A percentile compares a stretch with the other conserved stretches of the same genome.
These are phyloP conservation scores for Blumeria hordei DNA, from an alignment of 2,329 filamentous ascomycete species.

Conservation along the genomic window DNA sequence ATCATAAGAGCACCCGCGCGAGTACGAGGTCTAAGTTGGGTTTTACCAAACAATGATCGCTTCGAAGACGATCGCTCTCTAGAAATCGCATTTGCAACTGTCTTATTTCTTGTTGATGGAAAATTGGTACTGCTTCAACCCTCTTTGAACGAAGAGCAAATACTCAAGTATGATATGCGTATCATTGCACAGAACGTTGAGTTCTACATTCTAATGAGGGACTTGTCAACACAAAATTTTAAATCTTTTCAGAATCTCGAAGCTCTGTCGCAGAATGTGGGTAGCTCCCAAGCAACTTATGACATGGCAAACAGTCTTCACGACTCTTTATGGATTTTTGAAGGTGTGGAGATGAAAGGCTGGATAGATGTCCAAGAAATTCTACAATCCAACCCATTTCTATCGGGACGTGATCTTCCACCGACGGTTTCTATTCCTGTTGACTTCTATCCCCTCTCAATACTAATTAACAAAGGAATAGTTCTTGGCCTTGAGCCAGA, in stretches of 20 bases:
- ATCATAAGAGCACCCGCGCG: conserved; percentile 84
- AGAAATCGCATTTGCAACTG: conserved; percentile 79
- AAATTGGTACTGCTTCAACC: conserved; percentile 85
- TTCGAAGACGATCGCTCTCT: conserved; percentile 82
- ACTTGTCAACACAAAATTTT: conserved; percentile 31
- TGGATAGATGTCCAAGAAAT: conserved; percentile 83
- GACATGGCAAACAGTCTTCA: conserved; percentile 23
- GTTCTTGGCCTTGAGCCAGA: conserved; percentile 80
- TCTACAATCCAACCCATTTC: conserved; percentile 41
- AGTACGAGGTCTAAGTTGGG: conserved; percentile 86
- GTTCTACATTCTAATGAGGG: conserved; percentile 79
- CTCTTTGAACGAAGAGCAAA: conserved; percentile 55
- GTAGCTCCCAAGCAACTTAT: conserved; percentile 4
- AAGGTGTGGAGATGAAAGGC: conserved; percentile 60
- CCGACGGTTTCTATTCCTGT: conserved; percentile 52
- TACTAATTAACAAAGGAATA: conserved; percentile 72
- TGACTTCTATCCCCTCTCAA: conserved; percentile 89
- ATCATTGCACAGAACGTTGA: conserved; percentile 91
- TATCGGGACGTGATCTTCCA: conserved; percentile 44
- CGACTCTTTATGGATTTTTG: conserved; percentile 88
- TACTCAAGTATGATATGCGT: conserved; percentile 94
- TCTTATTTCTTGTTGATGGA: conserved; percentile 89
- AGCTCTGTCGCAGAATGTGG: conserved; percentile 3
- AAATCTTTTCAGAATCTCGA: background rate
- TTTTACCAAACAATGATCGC: conserved; percentile 74